phyloP scores from a whole-genome alignment of 2,329 filamentous ascomycete species.

The Diaporthe citrichinensis region DNA sequence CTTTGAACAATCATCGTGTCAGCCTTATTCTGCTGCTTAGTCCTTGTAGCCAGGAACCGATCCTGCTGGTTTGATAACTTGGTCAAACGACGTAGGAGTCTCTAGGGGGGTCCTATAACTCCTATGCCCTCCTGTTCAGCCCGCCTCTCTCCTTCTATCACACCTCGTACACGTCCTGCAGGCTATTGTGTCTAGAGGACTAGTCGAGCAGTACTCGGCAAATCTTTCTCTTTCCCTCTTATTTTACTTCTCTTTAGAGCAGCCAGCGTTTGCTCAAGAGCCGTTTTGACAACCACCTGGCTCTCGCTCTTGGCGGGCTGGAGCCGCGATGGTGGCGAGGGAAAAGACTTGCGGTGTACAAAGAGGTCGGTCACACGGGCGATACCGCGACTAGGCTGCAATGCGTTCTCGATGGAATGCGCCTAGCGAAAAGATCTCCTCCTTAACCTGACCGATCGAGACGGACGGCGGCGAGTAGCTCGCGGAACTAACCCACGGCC shows the following conservation, averaged over 20 bases:
- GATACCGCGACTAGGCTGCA: neutral
- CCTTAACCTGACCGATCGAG: neutral
- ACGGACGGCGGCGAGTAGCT: slow-evolving; percentile 25
- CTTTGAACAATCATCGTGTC: slow-evolving; percentile 20
- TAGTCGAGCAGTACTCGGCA: slow-evolving; percentile 25
- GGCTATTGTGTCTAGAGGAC: neutral
- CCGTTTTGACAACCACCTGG: neutral
- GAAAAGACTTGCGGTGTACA: neutral
- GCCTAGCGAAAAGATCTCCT: neutral
- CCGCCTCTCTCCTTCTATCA: neutral
- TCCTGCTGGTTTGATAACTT: neutral
- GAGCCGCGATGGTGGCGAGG: neutral
- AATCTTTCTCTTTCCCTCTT: neutral
- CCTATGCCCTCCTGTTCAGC: slow-evolving; percentile 28
- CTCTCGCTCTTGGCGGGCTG: neutral
- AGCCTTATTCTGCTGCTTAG: slow-evolving; percentile 21
- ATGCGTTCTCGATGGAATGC: neutral
- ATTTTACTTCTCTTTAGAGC: neutral
- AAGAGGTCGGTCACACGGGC: slow-evolving; percentile 1
- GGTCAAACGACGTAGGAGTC: neutral
- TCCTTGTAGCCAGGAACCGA: slow-evolving; percentile 27
- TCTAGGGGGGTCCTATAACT: neutral
- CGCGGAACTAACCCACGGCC: slow-evolving; percentile 20
- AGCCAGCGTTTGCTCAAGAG: neutral
- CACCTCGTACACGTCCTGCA: neutral